These are phyloP conservation scores for Exophiala alcalophila DNA, from an alignment of 2,329 filamentous ascomycete species.

Conservation along the genomic window DNA sequence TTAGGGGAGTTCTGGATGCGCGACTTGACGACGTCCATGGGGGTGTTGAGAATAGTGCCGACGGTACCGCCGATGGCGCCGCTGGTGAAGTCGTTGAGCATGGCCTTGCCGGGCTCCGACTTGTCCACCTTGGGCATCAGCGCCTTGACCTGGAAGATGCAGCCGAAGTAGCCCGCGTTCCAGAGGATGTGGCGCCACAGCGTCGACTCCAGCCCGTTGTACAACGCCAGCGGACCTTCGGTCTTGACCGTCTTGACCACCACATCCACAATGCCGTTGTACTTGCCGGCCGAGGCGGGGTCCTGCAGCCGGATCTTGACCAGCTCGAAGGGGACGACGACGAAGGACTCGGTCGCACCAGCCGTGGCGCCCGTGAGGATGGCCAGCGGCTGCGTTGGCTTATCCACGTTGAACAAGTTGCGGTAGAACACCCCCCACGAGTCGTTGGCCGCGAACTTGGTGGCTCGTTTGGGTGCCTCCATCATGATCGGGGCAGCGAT, in stretches of 20 bases:
- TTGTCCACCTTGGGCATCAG: slow-evolving; percentile 73
- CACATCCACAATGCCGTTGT: slow-evolving; percentile 54
- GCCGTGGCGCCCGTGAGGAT: slow-evolving; percentile 91
- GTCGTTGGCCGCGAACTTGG: slow-evolving; percentile 98
- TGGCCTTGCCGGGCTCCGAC: slow-evolving; percentile 71
- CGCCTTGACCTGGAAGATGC: slow-evolving; percentile 92
- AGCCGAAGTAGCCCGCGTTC: slow-evolving; percentile 97
- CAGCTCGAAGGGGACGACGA: slow-evolving; percentile 96
- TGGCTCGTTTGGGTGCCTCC: slow-evolving; percentile 94
- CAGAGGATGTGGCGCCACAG: slow-evolving; percentile 93
- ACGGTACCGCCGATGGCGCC: slow-evolving; percentile 84
- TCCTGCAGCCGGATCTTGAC: slow-evolving; percentile 98
- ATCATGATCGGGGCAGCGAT: slow-evolving; percentile 95
- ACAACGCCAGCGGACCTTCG: slow-evolving; percentile 83
- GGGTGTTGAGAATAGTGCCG: slow-evolving; percentile 91
- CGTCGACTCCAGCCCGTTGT: slow-evolving; percentile 95
- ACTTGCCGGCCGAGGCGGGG: slow-evolving; percentile 80
- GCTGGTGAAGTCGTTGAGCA: slow-evolving; percentile 82
- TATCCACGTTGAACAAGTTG: slow-evolving; percentile 73
- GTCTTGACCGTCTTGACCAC: slow-evolving; percentile 68
- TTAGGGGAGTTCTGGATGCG: slow-evolving; percentile 93
- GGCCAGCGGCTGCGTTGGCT: slow-evolving; percentile 90
- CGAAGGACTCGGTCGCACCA: slow-evolving; percentile 91
- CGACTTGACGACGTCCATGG: slow-evolving; percentile 96
- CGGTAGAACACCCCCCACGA: slow-evolving; percentile 96